phyloP scores from a whole-genome alignment of 169 alveolate genomes.

The Plasmodium gonderi region DNA sequence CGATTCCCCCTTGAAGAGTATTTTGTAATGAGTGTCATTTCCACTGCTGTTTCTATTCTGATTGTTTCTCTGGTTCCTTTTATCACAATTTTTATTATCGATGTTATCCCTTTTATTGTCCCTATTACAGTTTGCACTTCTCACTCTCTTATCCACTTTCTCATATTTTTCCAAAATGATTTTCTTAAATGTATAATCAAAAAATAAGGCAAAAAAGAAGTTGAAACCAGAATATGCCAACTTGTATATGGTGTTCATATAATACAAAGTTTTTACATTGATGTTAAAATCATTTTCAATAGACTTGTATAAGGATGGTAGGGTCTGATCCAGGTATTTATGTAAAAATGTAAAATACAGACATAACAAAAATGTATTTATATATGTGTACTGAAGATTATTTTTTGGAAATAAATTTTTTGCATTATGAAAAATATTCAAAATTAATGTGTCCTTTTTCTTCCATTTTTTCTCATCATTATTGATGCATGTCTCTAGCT shows the following conservation, averaged over 20 bases:
- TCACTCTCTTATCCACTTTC: not conserved
- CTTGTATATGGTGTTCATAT: conserved; percentile 44
- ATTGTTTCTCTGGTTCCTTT: not conserved
- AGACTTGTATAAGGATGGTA: conserved; percentile 66
- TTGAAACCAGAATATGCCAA: conserved; percentile 46
- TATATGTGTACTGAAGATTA: conserved; percentile 46
- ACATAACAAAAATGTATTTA: conserved; percentile 42
- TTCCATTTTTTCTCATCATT: conserved; percentile 7
- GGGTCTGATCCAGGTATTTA: conserved; percentile 59
- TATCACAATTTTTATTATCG: not conserved
- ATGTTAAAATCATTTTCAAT: conserved; percentile 55
- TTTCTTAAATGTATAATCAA: conserved; percentile 52
- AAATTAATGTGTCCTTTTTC: not conserved
- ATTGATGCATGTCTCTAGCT: not conserved
- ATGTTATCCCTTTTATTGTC: not conserved
- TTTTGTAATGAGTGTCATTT: conserved; percentile 10
- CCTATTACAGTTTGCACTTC: not conserved
- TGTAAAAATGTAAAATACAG: conserved; percentile 54
- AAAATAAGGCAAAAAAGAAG: conserved; percentile 52
- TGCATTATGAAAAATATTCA: not conserved
- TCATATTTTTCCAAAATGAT: conserved; percentile 15
- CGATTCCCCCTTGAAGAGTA: not conserved
- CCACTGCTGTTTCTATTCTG: too few species aligned
- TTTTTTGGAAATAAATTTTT: conserved; percentile 53
- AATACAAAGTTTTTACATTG: conserved; percentile 38